Evolutionary conservation across 495 filamentous ascomycete species (phyloP), one percentile per base, ranked within the genome.

Genomic region (Staphylotrichum longicolle): DNA sequence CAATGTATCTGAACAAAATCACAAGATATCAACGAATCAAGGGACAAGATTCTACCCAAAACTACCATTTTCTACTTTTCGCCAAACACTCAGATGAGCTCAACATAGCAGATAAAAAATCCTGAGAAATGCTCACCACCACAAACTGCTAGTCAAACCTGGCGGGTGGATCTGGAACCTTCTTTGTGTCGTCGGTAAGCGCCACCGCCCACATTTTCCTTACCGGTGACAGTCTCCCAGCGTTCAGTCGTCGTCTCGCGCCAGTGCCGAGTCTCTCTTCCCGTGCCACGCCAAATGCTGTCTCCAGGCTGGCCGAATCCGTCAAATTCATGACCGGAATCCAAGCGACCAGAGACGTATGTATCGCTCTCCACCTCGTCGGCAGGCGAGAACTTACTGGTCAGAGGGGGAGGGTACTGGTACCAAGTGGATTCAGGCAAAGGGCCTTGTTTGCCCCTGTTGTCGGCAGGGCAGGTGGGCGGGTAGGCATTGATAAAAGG

Each of bases 231-330:
- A 2, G 35, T 45, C 14, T 60, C 49, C 48, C 49, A 46, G 9
- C 57, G 57, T 30, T 60, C 39, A 2, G 57, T 53, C 3, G 57
- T 46, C 20, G 35, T 45, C 48, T 44, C 41, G 14, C 39, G 39
- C 57, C 57, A 60, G 14, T 11, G 11, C 9, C 47, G 39, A 5
- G 3, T 7, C 7, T 37, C 40, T 30, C 12, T 32, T 14, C 20
- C 12, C 39, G 10, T 5, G 12, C 39, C 34, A 7, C 27, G 10
- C 56, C 56, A 42, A 3, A 2, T 9, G 0, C 11, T 3, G 1
- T 33, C 35, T 7, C 30, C 33, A 9, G 33, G 30, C 44, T 49
- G n/a, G 6, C 7, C 55, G 8, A 48, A 8, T 9, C 30, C 11
- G 11, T 9, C 41, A 12, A 27, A 3, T 0, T 40, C 33, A 2